Evolutionary conservation across 441 rosid species (phyloP).

Genomic region (Kokia cookei): DNA sequence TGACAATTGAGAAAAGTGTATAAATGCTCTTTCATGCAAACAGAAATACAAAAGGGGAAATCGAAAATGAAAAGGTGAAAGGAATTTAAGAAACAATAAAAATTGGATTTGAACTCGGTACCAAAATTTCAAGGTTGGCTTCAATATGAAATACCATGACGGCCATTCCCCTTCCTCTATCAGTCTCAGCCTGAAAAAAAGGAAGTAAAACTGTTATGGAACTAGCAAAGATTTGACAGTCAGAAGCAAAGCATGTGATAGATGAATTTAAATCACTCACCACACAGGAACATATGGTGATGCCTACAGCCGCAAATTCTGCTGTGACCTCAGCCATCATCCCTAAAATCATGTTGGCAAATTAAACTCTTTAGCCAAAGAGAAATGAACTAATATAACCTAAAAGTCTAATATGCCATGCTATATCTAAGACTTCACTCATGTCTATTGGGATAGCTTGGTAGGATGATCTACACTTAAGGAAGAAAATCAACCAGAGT

Average conservation of each 20-base stretch:
- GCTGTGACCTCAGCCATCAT: conserved; percentile 88
- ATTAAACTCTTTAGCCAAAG: conserved; percentile 2
- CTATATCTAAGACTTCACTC: background rate
- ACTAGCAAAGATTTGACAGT: background rate
- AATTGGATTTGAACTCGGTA: conserved; percentile 19
- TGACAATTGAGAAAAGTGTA: background rate
- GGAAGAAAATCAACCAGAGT: background rate
- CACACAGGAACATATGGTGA: conserved; percentile 80
- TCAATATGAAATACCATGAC: conserved; percentile 89
- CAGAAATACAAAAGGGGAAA: background rate
- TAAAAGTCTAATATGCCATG: background rate
- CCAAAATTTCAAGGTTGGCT: conserved; percentile 70
- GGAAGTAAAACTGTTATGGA: conserved; percentile 7
- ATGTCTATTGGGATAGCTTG: background rate
- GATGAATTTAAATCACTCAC: conserved; percentile 42
- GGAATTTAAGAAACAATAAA: background rate
- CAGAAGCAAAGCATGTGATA: background rate
- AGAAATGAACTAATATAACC: background rate
- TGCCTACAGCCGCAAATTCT: conserved; percentile 62
- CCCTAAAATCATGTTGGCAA: conserved; percentile 36
- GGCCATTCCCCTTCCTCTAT: conserved; percentile 86
- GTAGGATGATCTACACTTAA: background rate
- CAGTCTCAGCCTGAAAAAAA: conserved; percentile 65
- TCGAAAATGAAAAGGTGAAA: background rate
- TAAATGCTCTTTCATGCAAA: background rate